Conservation (phyloP, 2,329 filamentous ascomycete species). For the Cercospora canescens region DNA sequence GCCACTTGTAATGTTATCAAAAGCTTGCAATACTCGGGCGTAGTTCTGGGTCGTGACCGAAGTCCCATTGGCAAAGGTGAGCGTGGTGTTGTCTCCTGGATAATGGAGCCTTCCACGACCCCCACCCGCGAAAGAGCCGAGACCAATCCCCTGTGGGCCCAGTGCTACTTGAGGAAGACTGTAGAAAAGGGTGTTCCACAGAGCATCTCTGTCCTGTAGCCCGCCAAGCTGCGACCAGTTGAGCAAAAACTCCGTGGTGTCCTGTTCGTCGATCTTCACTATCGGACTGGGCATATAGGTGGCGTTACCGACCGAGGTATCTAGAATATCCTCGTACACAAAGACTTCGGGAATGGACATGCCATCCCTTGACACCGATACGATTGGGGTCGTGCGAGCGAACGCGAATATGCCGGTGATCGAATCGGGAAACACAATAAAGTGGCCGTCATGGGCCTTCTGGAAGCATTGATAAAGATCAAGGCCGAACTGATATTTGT, state of each 20-base stretch:
- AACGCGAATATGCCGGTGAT: constrained; percentile 55
- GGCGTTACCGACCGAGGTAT: constrained; percentile 41
- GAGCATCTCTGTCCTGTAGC: constrained; percentile 59
- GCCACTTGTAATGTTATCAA: constrained; percentile 45
- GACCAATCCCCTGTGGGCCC: constrained; percentile 41
- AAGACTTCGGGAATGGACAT: constrained; percentile 59
- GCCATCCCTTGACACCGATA: constrained; percentile 64
- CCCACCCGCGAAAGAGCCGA: constrained; percentile 47
- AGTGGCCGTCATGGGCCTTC: constrained; percentile 65
- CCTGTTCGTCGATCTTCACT: constrained; percentile 57
- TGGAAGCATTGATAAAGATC: constrained; percentile 56
- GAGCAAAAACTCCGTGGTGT: constrained; percentile 52
- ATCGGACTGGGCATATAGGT: constrained; percentile 52
- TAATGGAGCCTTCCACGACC: constrained; percentile 46
- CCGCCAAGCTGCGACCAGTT: constrained; percentile 49
- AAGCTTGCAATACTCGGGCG: constrained; percentile 43
- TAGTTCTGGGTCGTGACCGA: constrained; percentile 43
- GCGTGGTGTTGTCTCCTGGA: constrained; percentile 45
- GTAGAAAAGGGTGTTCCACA: constrained; percentile 55
- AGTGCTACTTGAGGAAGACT: constrained; percentile 46
- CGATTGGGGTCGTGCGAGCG: constrained; percentile 51
- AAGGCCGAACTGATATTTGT: constrained; percentile 48
- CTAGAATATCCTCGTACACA: constrained; percentile 50
- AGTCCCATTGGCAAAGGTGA: constrained; percentile 49
- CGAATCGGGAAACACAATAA: constrained; percentile 56